Evolutionary conservation across 192 early-diverging fungal genomes (phyloP), one percentile per base, ranked within the genome.

Genomic region (Coemansia sp.): DNA sequence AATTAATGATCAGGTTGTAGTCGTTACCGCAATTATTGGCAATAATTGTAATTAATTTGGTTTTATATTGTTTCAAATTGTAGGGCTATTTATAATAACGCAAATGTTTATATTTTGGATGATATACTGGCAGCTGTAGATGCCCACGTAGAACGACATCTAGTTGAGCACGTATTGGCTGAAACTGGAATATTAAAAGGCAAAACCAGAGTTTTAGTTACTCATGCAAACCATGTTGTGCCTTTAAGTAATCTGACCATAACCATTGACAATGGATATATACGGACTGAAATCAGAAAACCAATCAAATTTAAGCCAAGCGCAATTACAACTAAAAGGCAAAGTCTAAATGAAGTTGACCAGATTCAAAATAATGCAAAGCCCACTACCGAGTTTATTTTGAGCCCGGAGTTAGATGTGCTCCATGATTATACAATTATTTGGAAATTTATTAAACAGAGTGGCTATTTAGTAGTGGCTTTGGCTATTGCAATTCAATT

Each of bases 51-150:
- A 44, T 44, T 21, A 4, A 18, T 9, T 44, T 44, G 18, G 10
- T 0, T 28, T 14, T 27, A 49, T 49, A 6, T 49, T 16, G 22
- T 49, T 12, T 11, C 24, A 28, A 40, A 40, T 40, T 49, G 25
- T 49, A 49, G 52, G 22, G 52, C 52, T 21, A 54, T 54, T 23
- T 94, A 97, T 73, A 78, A 69, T 7, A 73, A 88, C 44, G 77
- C 87, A 6, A 91, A 93, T 42, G 88, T 94, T 51, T 83, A 90
- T 8, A 70, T 95, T 0, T 58, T 95, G 6, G 93, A 95, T 54
- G 95, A 96, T 50, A 91, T 91, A 4, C 73, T 98, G 44, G 85
- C 85, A 46, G 94, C 92, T n/a, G 91, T 97, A 0, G 95, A 97
- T 69, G 85, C 86, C 4, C 83, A 86, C 40, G 85, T 87, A 4